A percentile compares a stretch with the other conserved stretches of the same genome.
phyloP scores from a whole-genome alignment of 140 eudicot genomes.

The Erigeron philadelphicus region DNA sequence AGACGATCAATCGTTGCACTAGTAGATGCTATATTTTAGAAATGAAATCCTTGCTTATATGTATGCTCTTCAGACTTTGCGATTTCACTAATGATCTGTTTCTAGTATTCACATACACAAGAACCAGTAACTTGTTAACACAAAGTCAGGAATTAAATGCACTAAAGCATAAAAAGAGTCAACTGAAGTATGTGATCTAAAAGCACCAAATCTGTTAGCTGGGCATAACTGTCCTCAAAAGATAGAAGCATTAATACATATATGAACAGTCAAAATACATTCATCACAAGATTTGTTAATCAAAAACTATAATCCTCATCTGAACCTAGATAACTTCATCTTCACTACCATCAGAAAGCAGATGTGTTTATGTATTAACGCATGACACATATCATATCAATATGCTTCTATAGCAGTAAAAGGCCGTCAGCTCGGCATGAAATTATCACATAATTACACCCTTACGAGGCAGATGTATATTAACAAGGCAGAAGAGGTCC shows the following conservation, averaged over 20 bases:
- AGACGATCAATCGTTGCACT: conserved; percentile 5
- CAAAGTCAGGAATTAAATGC: not conserved
- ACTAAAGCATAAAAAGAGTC: not conserved
- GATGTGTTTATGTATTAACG: not conserved
- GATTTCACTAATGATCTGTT: not conserved
- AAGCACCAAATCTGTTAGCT: not conserved
- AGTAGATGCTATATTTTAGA: conserved; percentile 15
- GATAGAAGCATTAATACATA: not conserved
- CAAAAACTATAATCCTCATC: not conserved
- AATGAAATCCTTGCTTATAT: not conserved
- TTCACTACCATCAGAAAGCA: not conserved
- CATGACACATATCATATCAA: not conserved
- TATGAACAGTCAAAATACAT: not conserved
- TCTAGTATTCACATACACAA: not conserved
- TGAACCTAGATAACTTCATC: too few relatives aligned
- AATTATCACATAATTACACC: not conserved
- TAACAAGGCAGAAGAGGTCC: not conserved
- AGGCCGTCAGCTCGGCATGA: not conserved
- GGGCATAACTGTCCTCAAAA: not conserved
- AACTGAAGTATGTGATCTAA: not conserved
- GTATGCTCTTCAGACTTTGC: not conserved
- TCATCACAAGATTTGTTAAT: not conserved
- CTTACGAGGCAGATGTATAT: not conserved
- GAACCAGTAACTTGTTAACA: not conserved
- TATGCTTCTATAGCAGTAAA: not conserved